Conservation (phyloP, 2,329 filamentous ascomycete genomes). For the Colletotrichum orchidophilum region DNA sequence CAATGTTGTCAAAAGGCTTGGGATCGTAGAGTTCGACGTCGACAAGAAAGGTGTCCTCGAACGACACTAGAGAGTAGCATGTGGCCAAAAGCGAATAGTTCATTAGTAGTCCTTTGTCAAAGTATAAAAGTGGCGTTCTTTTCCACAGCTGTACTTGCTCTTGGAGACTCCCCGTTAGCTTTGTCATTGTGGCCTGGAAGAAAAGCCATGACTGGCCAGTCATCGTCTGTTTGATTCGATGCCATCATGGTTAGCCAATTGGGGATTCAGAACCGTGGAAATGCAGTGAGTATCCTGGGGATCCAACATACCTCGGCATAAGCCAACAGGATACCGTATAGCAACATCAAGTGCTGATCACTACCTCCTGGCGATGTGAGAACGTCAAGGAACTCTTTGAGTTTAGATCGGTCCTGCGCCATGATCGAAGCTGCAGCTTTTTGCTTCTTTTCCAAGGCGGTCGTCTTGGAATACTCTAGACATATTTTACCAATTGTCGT, state of each 20-base stretch:
- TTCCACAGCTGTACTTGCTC: neutral
- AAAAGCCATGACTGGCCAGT: slow-evolving; percentile 10
- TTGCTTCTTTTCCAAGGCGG: neutral
- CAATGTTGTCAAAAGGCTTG: neutral
- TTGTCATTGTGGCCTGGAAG: neutral
- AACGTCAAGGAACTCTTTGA: slow-evolving; percentile 2
- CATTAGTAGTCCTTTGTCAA: slow-evolving; percentile 13
- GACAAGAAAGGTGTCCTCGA: neutral
- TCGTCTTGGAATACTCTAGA: neutral
- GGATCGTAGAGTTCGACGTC: slow-evolving; percentile 17
- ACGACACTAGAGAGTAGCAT: neutral
- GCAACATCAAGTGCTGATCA: slow-evolving; percentile 12
- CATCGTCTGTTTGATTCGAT: neutral
- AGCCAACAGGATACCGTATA: slow-evolving; percentile 15
- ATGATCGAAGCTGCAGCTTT: slow-evolving; percentile 11
- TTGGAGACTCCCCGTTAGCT: slow-evolving; percentile 1
- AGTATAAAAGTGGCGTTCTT: slow-evolving; percentile 1
- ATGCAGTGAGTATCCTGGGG: too few species aligned
- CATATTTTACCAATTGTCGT: slow-evolving; percentile 9
- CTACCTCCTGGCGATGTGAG: slow-evolving; percentile 4
- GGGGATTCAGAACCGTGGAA: neutral
- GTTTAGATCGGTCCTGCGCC: neutral
- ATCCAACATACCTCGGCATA: slow-evolving; percentile 5
- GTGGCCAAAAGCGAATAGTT: slow-evolving; percentile 1
- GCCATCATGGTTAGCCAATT: neutral